Percentiles rank a stretch among this genome's conserved stretches.
These are phyloP conservation scores for Mortierella alpina DNA, from an alignment of 192 early-diverging fungal genomes.

Conservation along the genomic window DNA sequence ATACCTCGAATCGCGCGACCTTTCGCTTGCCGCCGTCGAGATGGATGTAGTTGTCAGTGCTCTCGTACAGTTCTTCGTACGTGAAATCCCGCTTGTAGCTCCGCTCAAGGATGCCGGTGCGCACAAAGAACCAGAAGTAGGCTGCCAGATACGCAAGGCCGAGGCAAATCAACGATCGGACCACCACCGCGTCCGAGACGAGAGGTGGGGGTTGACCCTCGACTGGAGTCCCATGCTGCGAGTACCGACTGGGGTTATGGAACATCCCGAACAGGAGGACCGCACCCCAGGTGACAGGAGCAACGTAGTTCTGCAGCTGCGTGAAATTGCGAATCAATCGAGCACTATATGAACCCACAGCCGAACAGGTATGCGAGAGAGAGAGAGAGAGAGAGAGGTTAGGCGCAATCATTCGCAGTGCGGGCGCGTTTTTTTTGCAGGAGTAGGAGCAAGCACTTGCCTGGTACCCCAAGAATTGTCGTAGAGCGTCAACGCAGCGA, in stretches of 20 bases:
- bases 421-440: too few species aligned
- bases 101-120: conserved; percentile 15
- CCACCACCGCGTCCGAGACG: conserved; percentile 22
- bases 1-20: conserved; percentile 32
- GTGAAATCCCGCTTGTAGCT: conserved; percentile 41
- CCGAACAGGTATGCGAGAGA: neutral
- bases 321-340: conserved; percentile 49
- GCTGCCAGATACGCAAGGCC: conserved; percentile 7
- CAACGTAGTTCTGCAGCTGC: conserved; percentile 38
- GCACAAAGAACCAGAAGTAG: conserved; percentile 45
- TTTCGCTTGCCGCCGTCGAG: conserved; percentile 33
- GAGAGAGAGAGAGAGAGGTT: neutral
- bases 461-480: conserved; percentile 72
- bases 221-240: conserved; percentile 11
- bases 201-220: conserved; percentile 29
- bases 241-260: conserved; percentile 34
- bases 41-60: conserved; percentile 17
- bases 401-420: neutral
- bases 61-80: conserved; percentile 44
- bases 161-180: neutral
- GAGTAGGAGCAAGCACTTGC: neutral
- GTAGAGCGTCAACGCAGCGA: conserved; percentile 65
- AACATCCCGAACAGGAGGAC: conserved; percentile 41
- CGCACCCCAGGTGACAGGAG: conserved; percentile 37
- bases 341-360: conserved; percentile 14